Percentiles rank a stretch among this genome's conserved stretches.
Conservation (phyloP, 805 yeast species). For the Lachancea quebecensis region DNA sequence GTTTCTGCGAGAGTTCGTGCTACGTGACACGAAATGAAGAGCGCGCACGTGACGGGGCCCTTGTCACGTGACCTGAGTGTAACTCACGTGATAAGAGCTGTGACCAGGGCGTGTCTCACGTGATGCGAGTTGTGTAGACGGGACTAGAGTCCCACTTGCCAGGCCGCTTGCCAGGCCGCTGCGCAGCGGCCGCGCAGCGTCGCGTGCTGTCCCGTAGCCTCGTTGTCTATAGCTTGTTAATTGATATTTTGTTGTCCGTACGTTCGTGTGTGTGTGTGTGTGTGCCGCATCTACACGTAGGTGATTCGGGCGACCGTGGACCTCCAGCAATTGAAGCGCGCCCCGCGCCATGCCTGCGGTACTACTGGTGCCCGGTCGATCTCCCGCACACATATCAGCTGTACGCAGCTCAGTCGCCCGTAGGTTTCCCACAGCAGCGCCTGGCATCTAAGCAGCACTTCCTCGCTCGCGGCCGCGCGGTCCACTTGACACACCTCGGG, state of each 20-base stretch:
- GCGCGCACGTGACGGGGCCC: too few species aligned
- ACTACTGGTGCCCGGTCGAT: conserved; percentile 1
- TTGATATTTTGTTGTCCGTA: too few species aligned
- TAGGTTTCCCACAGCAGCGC: conserved; percentile 10
- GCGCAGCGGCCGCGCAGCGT: too few species aligned
- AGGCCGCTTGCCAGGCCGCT: too few species aligned
- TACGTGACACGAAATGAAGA: conserved; percentile 6
- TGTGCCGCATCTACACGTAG: neutral
- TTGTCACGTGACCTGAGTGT: too few species aligned
- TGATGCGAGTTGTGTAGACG: too few species aligned
- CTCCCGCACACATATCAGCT: neutral
- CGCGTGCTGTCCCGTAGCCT: too few species aligned
- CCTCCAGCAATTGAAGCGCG: neutral
- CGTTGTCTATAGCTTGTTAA: too few species aligned
- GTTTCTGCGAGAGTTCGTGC: conserved; percentile 56
- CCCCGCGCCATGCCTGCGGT: neutral
- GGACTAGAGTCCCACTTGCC: too few species aligned
- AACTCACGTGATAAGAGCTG: too few species aligned
- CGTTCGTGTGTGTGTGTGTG: neutral
- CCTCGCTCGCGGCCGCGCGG: conserved; percentile 3
- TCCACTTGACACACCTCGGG: neutral
- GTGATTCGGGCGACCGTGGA: neutral
- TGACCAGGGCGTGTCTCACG: too few species aligned
- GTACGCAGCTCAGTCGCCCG: conserved; percentile 3
- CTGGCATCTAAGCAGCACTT: conserved; percentile 4